Evolutionary conservation across 225 moss, liverwort and hornwort species (phyloP), one percentile per base, ranked within the genome.

Genomic region (Marchantia polymorpha): DNA sequence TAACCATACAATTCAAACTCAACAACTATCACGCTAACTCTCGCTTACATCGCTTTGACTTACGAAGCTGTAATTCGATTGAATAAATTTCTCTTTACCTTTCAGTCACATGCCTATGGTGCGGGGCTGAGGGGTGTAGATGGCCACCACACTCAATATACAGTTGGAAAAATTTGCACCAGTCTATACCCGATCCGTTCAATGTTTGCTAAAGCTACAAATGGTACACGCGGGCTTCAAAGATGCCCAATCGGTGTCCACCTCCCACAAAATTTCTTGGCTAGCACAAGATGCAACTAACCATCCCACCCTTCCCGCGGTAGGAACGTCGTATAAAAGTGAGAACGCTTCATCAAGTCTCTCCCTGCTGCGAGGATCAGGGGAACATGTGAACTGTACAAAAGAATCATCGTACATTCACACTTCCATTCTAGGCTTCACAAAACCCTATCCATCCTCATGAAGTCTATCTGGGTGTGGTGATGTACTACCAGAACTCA

Each of bases 371-470:
- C 19, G 75, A 58, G 58, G 59, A 53, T 59, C 75, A 58, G 75
- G 75, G 58, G 29, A 60, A 58, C 75, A 59, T 75, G 75, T 75
- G 75, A 59, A 75, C 75, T 75, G 75, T 75, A 75, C 75, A 75
- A 59, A 75, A 75, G 75, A 75, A 75, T 75, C 39, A 59, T 27
- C 75, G 75, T 75, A 75, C 75, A 75, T 75, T 73, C 75, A 75
- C 75, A 58, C 58, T 59, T 75, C 75, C 75, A 75, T 59, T 12
- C 75, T 75, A 46, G 59, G 75, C 75, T 75, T 39, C 75, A 59
- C 59, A 75, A 20, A 58, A 58, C 22, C 29, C 39, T 29, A 29
- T 59, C 20, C 7, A 52, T 59, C 53, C 74, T 69, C 73, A 29
- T 73, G 30, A 75, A 75, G 39, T 75, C 75, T 59, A 10, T 46